phyloP scores from a whole-genome alignment of 2,329 filamentous ascomycete species.

The Fusarium oligoseptatum region DNA sequence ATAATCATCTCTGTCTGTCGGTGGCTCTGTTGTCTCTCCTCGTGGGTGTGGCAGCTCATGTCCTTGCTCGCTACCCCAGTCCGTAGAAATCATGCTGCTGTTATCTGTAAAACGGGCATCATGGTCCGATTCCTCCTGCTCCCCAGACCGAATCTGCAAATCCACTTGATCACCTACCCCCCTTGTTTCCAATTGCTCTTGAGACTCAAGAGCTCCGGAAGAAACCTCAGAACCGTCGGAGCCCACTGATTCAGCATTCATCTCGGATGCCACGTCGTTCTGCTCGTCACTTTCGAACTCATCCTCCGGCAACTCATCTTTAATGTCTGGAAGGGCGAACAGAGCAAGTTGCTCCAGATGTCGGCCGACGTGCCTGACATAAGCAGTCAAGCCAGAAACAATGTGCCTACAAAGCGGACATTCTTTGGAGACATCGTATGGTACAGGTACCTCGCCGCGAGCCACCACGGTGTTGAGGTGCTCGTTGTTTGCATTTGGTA shows the following conservation, averaged over 20 bases:
- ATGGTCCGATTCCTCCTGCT: not conserved
- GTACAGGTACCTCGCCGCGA: slow-evolving; percentile 1
- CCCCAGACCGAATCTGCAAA: not conserved
- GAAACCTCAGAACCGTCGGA: not conserved
- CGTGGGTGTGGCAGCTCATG: not conserved
- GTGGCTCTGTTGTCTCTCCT: not conserved
- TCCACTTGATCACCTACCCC: not conserved
- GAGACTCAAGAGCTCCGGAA: not conserved
- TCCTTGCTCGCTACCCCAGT: not conserved
- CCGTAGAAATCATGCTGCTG: not conserved
- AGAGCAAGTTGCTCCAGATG: slow-evolving; percentile 45
- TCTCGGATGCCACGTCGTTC: not conserved
- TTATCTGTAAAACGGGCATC: not conserved
- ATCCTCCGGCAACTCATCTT: not conserved
- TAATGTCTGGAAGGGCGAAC: slow-evolving; percentile 33
- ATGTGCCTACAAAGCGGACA: slow-evolving; percentile 38
- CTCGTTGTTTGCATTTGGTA: not conserved
- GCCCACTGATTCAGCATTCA: not conserved
- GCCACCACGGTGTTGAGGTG: not conserved
- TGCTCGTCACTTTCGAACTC: not conserved
- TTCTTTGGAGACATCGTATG: not conserved
- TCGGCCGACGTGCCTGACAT: slow-evolving; percentile 43
- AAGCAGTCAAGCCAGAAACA: slow-evolving; percentile 25
- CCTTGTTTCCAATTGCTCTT: not conserved
- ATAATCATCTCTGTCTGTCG: not conserved